These are phyloP conservation scores for Pythium sp. DNA, from an alignment of 352 stramenopile species.

Conservation along the genomic window DNA sequence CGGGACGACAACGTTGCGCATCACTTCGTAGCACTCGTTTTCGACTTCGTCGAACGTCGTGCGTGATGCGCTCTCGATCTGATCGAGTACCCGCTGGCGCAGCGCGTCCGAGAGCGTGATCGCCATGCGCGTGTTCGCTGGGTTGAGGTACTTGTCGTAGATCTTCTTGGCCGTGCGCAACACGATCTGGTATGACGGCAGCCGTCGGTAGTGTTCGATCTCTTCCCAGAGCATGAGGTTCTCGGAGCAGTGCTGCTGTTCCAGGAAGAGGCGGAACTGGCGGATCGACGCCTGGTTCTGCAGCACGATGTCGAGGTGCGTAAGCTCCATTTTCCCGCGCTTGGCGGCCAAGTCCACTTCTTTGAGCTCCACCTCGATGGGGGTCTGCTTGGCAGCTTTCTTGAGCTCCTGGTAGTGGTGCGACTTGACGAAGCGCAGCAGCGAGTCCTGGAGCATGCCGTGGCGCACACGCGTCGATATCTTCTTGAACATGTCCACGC, in stretches of 20 bases:
- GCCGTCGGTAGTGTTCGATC: constrained; percentile 74
- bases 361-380: constrained; percentile 46
- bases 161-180: constrained; percentile 81
- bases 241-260: constrained; percentile 75
- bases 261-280: constrained; percentile 67
- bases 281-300: constrained; percentile 63
- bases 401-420: constrained; percentile 64
- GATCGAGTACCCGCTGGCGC: constrained; percentile 39
- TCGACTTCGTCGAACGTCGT: constrained; percentile 78
- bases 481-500: constrained; percentile 85
- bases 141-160: constrained; percentile 84
- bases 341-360: constrained; percentile 64
- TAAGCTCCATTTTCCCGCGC: constrained; percentile 68
- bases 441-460: constrained; percentile 76
- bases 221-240: constrained; percentile 87
- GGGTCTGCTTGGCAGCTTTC: constrained; percentile 28
- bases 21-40: constrained; percentile 68
- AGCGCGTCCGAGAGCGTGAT: constrained; percentile 55
- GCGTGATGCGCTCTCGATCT: constrained; percentile 61
- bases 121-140: constrained; percentile 43
- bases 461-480: constrained; percentile 60
- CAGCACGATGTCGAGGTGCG: constrained; percentile 71
- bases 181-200: constrained; percentile 85
- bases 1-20: constrained; percentile 70
- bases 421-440: constrained; percentile 78